Conservation (phyloP, 2,329 filamentous ascomycete genomes). For the Fusarium avenaceum region DNA sequence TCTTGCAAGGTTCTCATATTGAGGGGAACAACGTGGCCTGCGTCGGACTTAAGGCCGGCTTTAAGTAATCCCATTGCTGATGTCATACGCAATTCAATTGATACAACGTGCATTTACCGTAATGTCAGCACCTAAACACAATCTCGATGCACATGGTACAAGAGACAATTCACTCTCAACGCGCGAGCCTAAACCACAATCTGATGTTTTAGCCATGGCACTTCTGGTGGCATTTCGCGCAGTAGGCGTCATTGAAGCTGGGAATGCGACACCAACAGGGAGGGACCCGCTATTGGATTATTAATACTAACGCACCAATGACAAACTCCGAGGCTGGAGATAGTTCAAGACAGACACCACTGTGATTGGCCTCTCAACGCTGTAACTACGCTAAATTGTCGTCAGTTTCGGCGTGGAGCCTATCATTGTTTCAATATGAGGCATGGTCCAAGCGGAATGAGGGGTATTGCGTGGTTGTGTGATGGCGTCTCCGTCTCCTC, state of each 20-base stretch:
- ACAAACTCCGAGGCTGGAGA: not conserved
- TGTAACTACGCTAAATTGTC: constrained; percentile 27
- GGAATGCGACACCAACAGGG: not conserved
- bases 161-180: not conserved
- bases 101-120: not conserved
- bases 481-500: constrained; percentile 22
- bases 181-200: not conserved
- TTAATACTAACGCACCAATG: constrained; percentile 27
- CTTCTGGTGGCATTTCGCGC: not conserved
- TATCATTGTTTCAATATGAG: constrained; percentile 20
- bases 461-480: not conserved
- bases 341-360: not conserved
- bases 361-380: constrained; percentile 13
- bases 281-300: constrained; percentile 30
- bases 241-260: constrained; percentile 29
- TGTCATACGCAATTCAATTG: constrained; percentile 5
- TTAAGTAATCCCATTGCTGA: constrained; percentile 4
- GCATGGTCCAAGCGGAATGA: not conserved
- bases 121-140: constrained; percentile 11
- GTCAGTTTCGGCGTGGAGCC: constrained; percentile 29
- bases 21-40: constrained; percentile 13
- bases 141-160: not conserved
- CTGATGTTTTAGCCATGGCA: not conserved
- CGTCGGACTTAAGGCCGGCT: constrained; percentile 29
- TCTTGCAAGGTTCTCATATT: not conserved